Evolutionary conservation across 345 rosid genomes (phyloP).

Genomic region (Brassica incana): DNA sequence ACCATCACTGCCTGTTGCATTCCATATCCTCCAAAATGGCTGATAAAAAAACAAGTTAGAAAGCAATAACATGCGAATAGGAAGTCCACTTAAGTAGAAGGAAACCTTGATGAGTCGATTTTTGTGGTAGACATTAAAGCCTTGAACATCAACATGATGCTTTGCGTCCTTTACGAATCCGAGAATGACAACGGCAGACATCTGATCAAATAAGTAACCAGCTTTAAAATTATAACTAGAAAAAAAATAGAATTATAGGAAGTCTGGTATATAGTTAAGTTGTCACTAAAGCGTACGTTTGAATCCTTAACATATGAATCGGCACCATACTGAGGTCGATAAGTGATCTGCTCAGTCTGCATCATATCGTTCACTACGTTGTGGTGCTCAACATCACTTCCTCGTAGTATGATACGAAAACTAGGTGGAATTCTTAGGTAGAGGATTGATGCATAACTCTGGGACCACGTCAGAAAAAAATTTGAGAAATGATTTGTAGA

Average conservation of each 20-base stretch:
- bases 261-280: background rate
- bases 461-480: slow-evolving; percentile 15
- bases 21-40: slow-evolving; percentile 99
- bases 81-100: slow-evolving; percentile 9
- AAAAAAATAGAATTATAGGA: background rate
- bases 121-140: slow-evolving; percentile 92
- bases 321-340: slow-evolving; percentile 67
- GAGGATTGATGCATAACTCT: slow-evolving; percentile 94
- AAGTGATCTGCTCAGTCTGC: slow-evolving; percentile 72
- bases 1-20: slow-evolving; percentile 86
- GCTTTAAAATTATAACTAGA: slow-evolving; percentile 10
- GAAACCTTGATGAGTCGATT: slow-evolving; percentile 91
- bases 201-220: slow-evolving; percentile 49
- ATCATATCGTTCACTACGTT: slow-evolving; percentile 98
- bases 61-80: slow-evolving; percentile 3
- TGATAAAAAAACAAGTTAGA: slow-evolving; percentile 39
- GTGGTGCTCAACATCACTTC: slow-evolving; percentile 89
- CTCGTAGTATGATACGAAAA: slow-evolving; percentile 88
- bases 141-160: slow-evolving; percentile 87
- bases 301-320: slow-evolving; percentile 49
- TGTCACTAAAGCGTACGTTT: slow-evolving; percentile 46
- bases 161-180: slow-evolving; percentile 97
- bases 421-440: slow-evolving; percentile 83
- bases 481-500: background rate
- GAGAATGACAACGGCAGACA: slow-evolving; percentile 71